Conservation (phyloP, 345 rosid genomes). For the Sisymbrium altissimum region DNA sequence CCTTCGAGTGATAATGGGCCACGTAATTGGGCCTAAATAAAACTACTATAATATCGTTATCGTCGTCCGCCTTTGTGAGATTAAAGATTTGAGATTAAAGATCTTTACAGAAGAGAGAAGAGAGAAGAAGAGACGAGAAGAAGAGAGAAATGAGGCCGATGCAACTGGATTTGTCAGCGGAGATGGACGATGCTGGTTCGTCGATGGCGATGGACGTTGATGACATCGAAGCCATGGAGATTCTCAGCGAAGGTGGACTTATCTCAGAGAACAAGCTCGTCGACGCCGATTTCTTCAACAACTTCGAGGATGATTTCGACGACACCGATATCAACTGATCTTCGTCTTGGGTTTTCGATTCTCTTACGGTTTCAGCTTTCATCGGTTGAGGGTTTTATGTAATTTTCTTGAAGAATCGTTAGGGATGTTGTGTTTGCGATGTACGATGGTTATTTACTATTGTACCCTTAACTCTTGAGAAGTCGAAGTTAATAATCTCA, state of each 20-base stretch:
- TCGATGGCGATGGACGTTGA: constrained; percentile 67
- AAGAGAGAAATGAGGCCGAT: constrained; percentile 54
- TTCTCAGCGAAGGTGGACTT: constrained; percentile 66
- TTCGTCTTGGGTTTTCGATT: not conserved
- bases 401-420: not conserved
- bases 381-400: not conserved
- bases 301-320: constrained; percentile 83
- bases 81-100: not conserved
- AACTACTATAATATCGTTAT: not conserved
- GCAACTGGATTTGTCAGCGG: constrained; percentile 50
- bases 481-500: not conserved
- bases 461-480: no score
- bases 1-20: not conserved
- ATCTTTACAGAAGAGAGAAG: not conserved
- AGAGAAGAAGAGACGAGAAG: not conserved
- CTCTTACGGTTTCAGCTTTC: no score
- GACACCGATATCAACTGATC: constrained; percentile 76
- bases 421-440: not conserved
- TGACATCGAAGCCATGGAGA: constrained; percentile 71
- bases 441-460: no score
- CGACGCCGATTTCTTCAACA: constrained; percentile 91
- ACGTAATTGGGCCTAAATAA: not conserved
- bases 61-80: not conserved
- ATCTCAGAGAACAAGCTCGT: constrained; percentile 65
- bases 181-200: not conserved